These are phyloP conservation scores for Vigna trinervia DNA, from an alignment of 306 rosid species.

Conservation along the genomic window DNA sequence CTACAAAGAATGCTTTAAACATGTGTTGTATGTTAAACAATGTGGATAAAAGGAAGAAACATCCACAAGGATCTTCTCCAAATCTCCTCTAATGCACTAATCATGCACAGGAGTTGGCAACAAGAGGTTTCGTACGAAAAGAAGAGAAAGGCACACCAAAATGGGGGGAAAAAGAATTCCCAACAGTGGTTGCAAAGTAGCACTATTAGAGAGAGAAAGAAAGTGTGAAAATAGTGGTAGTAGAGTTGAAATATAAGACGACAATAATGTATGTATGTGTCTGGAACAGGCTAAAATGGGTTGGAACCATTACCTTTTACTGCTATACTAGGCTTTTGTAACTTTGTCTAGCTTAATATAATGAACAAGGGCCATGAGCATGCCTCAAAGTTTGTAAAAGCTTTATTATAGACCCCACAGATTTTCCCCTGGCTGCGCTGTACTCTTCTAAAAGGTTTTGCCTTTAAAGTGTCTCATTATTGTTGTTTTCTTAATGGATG, in stretches of 20 bases:
- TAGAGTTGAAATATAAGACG: slow-evolving; percentile 47
- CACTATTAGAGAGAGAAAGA: slow-evolving; percentile 10
- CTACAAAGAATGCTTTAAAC: slow-evolving; percentile 25
- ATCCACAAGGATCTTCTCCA: slow-evolving; percentile 52
- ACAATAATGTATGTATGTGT: slow-evolving; percentile 57
- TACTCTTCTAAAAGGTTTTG: slow-evolving; percentile 30
- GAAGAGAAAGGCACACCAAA: slow-evolving; percentile 59
- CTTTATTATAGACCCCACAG: slow-evolving; percentile 51
- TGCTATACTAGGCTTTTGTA: slow-evolving; percentile 39
- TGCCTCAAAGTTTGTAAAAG: slow-evolving; percentile 63
- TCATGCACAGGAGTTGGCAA: slow-evolving; percentile 54
- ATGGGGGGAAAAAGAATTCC: slow-evolving; percentile 28
- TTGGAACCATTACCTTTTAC: slow-evolving; percentile 44
- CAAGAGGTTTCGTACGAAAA: slow-evolving; percentile 53
- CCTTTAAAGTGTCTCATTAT: neutral
- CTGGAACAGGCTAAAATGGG: slow-evolving; percentile 60
- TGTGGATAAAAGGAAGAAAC: slow-evolving; percentile 39
- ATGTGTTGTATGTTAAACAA: slow-evolving; percentile 34
- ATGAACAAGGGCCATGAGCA: slow-evolving; percentile 27
- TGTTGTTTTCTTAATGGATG: neutral
- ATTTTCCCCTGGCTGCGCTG: slow-evolving; percentile 46
- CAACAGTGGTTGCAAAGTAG: slow-evolving; percentile 40
- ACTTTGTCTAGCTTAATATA: slow-evolving; percentile 47
- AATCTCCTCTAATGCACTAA: slow-evolving; percentile 51
- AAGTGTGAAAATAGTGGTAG: slow-evolving; percentile 16